A percentile compares a stretch with the other conserved stretches of the same genome.
These are phyloP conservation scores for Pseudocercospora cruenta DNA, from an alignment of 2,329 filamentous ascomycete genomes.

Conservation along the genomic window DNA sequence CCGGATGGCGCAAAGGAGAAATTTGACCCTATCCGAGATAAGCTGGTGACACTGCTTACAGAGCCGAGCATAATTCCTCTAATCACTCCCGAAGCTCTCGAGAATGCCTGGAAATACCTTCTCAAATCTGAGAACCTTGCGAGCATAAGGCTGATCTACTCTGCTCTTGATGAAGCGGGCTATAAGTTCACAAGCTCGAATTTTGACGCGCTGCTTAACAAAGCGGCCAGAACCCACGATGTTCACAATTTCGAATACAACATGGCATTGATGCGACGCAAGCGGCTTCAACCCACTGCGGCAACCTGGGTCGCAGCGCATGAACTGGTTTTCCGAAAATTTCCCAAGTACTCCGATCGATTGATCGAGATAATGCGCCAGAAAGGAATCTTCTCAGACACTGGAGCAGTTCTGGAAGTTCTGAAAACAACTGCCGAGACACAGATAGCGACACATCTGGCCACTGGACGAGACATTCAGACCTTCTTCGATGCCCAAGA, in stretches of 20 bases:
- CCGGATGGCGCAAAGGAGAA: background rate
- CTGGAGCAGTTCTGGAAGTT: slow-evolving; percentile 15
- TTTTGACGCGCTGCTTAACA: slow-evolving; percentile 32
- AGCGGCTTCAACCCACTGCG: slow-evolving; percentile 20
- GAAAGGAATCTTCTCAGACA: slow-evolving; percentile 27
- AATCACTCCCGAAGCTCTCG: slow-evolving; percentile 27
- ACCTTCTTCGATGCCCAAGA: slow-evolving; percentile 30
- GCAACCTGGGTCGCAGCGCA: slow-evolving; percentile 34
- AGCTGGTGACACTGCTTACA: slow-evolving; percentile 25
- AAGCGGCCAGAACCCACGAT: slow-evolving; percentile 29
- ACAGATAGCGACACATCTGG: slow-evolving; percentile 27
- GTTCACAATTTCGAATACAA: slow-evolving; percentile 34
- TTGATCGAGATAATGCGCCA: slow-evolving; percentile 30
- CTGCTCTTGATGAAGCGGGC: slow-evolving; percentile 20
- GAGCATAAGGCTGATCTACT: slow-evolving; percentile 25
- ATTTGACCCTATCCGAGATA: background rate
- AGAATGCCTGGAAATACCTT: slow-evolving; percentile 29
- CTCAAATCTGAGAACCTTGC: slow-evolving; percentile 23
- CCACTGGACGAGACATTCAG: slow-evolving; percentile 11
- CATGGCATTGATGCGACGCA: slow-evolving; percentile 31
- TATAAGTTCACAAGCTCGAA: slow-evolving; percentile 21
- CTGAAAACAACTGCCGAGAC: slow-evolving; percentile 14
- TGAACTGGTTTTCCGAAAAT: slow-evolving; percentile 25
- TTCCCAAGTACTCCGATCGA: slow-evolving; percentile 14
- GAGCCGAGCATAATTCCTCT: slow-evolving; percentile 11